Evolutionary conservation across 495 filamentous ascomycete genomes (phyloP).

Genomic region (Haplographium delicatum): DNA sequence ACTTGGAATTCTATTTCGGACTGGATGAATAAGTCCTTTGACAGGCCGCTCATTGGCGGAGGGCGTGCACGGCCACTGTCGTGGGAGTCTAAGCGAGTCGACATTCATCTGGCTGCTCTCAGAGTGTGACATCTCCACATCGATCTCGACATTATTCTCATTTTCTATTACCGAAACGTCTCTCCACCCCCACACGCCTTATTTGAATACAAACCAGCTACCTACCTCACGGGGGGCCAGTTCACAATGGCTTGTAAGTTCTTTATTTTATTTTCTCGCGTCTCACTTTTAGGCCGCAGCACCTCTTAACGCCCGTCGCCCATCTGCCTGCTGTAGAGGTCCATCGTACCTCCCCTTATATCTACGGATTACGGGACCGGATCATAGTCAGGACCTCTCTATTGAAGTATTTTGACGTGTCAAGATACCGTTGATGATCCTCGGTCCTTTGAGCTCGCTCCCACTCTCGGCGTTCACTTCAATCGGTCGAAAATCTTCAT

Average conservation of each 20-base stretch:
- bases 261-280: slow-evolving; percentile 8
- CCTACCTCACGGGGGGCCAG: slow-evolving; percentile 27
- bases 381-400: slow-evolving; percentile 5
- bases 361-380: slow-evolving; percentile 5
- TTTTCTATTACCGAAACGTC: background rate
- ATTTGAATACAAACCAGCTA: slow-evolving; percentile 11
- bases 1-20: too few relatives aligned
- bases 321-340: slow-evolving; percentile 16
- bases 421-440: background rate
- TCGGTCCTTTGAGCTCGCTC: slow-evolving; percentile 1
- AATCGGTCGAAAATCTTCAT: slow-evolving; percentile 19
- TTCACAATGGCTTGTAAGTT: slow-evolving; percentile 42
- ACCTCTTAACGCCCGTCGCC: slow-evolving; percentile 15
- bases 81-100: too few relatives aligned
- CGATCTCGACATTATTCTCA: background rate
- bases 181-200: slow-evolving; percentile 11
- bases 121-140: too few relatives aligned
- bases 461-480: slow-evolving; percentile 1
- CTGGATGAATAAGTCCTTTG: too few relatives aligned
- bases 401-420: background rate
- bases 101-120: too few relatives aligned
- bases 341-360: slow-evolving; percentile 15
- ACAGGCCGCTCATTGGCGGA: too few relatives aligned
- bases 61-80: too few relatives aligned
- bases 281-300: background rate